Evolutionary conservation across 78 protist genomes (phyloP).

Genomic region (Dictyostelium citrinum): DNA sequence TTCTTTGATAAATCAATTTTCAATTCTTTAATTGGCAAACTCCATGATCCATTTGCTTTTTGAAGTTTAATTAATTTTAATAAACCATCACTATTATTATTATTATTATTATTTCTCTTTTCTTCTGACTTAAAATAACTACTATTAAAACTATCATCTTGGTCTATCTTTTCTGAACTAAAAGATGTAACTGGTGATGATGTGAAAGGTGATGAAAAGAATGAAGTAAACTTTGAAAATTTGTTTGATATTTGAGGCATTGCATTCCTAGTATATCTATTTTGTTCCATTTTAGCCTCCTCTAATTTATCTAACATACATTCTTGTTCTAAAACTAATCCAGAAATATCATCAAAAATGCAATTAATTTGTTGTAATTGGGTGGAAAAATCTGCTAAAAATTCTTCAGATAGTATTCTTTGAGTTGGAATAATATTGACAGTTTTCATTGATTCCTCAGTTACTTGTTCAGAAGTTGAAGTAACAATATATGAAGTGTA

Average conservation of each 20-base stretch:
- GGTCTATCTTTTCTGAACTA: too few relatives aligned
- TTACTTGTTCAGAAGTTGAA: not conserved
- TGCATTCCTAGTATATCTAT: too few relatives aligned
- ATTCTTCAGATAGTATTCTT: not conserved
- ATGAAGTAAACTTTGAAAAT: not conserved
- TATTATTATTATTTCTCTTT: too few relatives aligned
- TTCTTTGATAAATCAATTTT: not conserved
- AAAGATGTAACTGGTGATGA: not conserved
- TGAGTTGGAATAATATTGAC: not conserved
- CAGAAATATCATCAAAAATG: too few relatives aligned
- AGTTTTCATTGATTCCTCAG: constrained; percentile 2
- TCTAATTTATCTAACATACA: too few relatives aligned
- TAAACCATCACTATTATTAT: not conserved
- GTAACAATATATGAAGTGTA: constrained; percentile 48
- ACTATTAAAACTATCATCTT: too few relatives aligned
- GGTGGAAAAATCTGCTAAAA: too few relatives aligned
- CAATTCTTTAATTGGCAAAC: not conserved
- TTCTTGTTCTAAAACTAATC: too few relatives aligned
- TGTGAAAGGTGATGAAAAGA: not conserved
- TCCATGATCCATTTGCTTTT: constrained; percentile 65
- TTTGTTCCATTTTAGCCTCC: too few relatives aligned
- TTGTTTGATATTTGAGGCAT: not conserved
- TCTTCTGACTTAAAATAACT: too few relatives aligned
- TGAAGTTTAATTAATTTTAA: constrained; percentile 30
- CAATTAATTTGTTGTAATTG: too few relatives aligned